Conservation (phyloP, 257 asterid species). For the Orobanche coerulescens region DNA sequence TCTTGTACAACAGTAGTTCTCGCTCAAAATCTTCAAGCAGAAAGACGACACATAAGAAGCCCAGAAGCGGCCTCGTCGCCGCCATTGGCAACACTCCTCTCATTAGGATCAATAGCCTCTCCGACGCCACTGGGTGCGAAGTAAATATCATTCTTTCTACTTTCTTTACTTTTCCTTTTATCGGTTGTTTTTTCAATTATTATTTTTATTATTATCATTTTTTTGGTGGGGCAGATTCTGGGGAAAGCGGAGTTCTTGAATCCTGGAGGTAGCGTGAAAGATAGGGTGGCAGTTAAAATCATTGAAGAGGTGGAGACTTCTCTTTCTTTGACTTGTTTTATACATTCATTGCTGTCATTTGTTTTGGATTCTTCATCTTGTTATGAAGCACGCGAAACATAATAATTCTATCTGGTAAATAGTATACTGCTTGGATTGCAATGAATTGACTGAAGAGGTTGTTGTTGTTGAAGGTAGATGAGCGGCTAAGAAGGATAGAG, state of each 20-base stretch:
- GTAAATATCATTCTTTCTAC: constrained; percentile 21
- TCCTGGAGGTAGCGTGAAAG: constrained; percentile 98
- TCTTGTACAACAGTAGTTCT: constrained; percentile 24
- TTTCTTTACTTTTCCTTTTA: background rate
- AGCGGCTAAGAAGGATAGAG: too few species aligned
- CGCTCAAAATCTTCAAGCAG: constrained; percentile 29
- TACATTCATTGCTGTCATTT: background rate
- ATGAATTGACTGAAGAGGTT: too few species aligned
- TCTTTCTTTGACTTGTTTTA: background rate
- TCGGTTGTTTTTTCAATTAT: background rate
- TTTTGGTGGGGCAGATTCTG: constrained; percentile 44
- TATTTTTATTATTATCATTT: background rate
- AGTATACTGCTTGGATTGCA: too few species aligned
- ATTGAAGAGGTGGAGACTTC: constrained; percentile 63
- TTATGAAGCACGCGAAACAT: too few species aligned
- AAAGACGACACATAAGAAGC: constrained; percentile 25
- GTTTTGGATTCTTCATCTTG: background rate
- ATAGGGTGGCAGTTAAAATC: constrained; percentile 84
- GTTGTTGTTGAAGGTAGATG: too few species aligned
- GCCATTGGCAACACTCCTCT: constrained; percentile 94
- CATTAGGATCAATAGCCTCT: constrained; percentile 82
- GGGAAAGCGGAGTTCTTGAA: constrained; percentile 96
- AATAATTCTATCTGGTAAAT: too few species aligned
- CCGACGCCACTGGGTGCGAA: constrained; percentile 90
- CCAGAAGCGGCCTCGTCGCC: constrained; percentile 61